Evolutionary conservation across 2,329 filamentous ascomycete species (phyloP).

Genomic region (Talaromyces sp.): DNA sequence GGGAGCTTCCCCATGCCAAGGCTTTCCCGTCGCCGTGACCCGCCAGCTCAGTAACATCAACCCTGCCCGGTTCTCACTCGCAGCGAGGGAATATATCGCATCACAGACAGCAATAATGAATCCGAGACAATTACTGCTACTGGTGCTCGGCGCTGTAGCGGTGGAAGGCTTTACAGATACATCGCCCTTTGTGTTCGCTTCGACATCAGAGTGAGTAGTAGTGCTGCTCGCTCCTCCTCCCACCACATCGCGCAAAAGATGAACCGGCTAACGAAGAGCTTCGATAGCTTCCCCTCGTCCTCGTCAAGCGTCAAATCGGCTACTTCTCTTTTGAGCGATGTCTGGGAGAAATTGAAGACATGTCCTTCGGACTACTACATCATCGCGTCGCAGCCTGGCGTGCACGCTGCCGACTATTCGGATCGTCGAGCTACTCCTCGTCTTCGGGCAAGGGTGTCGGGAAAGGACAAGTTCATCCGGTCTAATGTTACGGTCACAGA

Average conservation of each 20-base stretch:
- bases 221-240: neutral
- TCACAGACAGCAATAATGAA: conserved; percentile 29
- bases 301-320: conserved; percentile 40
- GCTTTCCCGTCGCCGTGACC: conserved; percentile 11
- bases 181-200: conserved; percentile 84
- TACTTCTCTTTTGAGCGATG: conserved; percentile 34
- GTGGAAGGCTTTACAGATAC: conserved; percentile 75
- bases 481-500: conserved; percentile 50
- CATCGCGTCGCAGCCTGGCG: conserved; percentile 69
- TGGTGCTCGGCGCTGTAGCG: conserved; percentile 50
- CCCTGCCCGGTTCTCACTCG: neutral
- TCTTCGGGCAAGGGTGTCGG: conserved; percentile 47
- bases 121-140: conserved; percentile 36
- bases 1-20: conserved; percentile 15
- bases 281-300: conserved; percentile 31
- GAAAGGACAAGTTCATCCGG: conserved; percentile 45
- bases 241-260: neutral
- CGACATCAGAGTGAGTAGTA: conserved; percentile 73
- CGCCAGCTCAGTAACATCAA: conserved; percentile 13
- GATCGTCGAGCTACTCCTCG: conserved; percentile 47
- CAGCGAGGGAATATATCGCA: neutral
- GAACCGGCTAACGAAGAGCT: conserved; percentile 21
- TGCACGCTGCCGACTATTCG: conserved; percentile 64
- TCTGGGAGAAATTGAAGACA: conserved; percentile 47
- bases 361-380: conserved; percentile 75